Evolutionary conservation across 208 protist genomes (phyloP), one percentile per base, ranked within the genome.

Genomic region (Acanthamoeba healyi): DNA sequence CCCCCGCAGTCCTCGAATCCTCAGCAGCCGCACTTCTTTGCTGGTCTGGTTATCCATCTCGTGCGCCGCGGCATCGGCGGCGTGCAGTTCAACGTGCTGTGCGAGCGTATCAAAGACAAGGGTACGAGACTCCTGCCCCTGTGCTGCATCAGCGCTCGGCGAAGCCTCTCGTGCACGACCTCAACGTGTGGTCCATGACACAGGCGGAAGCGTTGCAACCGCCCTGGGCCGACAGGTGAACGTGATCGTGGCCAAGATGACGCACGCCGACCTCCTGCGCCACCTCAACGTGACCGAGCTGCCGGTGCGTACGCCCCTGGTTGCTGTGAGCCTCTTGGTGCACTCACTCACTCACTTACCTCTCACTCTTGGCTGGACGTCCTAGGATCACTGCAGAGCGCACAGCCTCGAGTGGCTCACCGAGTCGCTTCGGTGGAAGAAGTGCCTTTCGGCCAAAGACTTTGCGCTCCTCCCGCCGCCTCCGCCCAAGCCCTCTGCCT

Each of bases 381-480:
- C 2, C 7, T 22, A 91, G 84, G 38, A 0, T 29, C 22, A 72
- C 22, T 91, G 84, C 32, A 26, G 65, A 17, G 36, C 40, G 36
- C 88, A 93, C 15, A 58, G 22, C 32, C 42, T 93, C 0, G 88
- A 93, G 51, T 93, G 88, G 88, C 51, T 93, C 1, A 93, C 88
- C 14, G 88, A 93, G 24, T 82, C 46, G 29, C 88, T 93, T 29
- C 61, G 88, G 17, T 65, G 88, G 51, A 91, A 91, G 58, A 91
- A 91, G 84, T 72, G 84, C 54, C 29, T 91, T 38, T 72, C 84
- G 12, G 84, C 84, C 24, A 91, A 91, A 51, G 84, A 91, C 26
- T 91, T 91, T 44, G 84, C 61, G 9, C 84, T 91, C n/a, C 24
- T 91, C 14, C 84, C 84, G n/a, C 36, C 58, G 32, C 15, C 81